Evolutionary conservation across 768 basidiomycete species (phyloP).

Genomic region (Lyophyllum shimeji): DNA sequence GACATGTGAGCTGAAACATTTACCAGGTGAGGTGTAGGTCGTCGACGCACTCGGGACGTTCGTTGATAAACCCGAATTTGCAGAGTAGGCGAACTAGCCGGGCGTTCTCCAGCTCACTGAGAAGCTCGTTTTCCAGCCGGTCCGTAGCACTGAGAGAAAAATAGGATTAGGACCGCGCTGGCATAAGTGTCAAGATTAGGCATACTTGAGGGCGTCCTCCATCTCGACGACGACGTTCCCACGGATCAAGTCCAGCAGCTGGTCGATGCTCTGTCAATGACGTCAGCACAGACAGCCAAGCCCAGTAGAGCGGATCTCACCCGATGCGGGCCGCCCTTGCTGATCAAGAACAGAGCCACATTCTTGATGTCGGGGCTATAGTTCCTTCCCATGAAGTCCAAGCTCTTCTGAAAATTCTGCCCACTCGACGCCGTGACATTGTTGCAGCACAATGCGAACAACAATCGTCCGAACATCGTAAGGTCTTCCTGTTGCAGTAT

Average conservation of each 20-base stretch:
- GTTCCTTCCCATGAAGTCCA: slow-evolving; percentile 69
- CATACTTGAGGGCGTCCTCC: slow-evolving; percentile 79
- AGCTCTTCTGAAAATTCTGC: slow-evolving; percentile 65
- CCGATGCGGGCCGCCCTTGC: slow-evolving; percentile 69
- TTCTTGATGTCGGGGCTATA: slow-evolving; percentile 87
- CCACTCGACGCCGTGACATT: slow-evolving; percentile 58
- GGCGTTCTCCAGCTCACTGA: slow-evolving; percentile 92
- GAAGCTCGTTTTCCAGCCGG: slow-evolving; percentile 77
- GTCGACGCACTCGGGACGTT: slow-evolving; percentile 88
- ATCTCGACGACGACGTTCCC: slow-evolving; percentile 74
- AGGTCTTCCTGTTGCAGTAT: slow-evolving; percentile 87
- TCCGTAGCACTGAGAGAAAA: slow-evolving; percentile 64
- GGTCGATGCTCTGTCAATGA: slow-evolving; percentile 63
- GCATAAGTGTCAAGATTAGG: neutral
- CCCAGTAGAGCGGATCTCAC: slow-evolving; percentile 29
- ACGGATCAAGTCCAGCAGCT: slow-evolving; percentile 79
- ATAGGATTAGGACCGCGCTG: neutral
- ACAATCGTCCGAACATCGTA: slow-evolving; percentile 78
- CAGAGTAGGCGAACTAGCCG: slow-evolving; percentile 84
- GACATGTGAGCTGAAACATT: neutral
- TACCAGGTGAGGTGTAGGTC: neutral
- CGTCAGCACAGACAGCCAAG: neutral
- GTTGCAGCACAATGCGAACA: slow-evolving; percentile 77
- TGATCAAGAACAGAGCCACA: slow-evolving; percentile 72
- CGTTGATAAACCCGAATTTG: slow-evolving; percentile 98